A percentile compares a stretch with the other conserved stretches of the same genome.
These are phyloP conservation scores for Colletotrichum zoysiae DNA, from an alignment of 2,329 filamentous ascomycete species.

Conservation along the genomic window DNA sequence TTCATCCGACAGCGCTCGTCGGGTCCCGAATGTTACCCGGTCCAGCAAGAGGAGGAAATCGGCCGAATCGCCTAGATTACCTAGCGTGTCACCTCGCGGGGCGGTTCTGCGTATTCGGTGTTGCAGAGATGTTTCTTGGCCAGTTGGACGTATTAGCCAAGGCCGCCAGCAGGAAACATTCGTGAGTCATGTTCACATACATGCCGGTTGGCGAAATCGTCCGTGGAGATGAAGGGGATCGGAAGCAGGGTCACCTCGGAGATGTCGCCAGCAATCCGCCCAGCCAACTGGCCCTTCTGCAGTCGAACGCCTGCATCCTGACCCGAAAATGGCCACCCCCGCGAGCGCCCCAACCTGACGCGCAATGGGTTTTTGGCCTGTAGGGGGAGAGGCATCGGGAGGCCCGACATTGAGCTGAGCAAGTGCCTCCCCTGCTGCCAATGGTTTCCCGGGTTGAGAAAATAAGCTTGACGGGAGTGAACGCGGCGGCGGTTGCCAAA, in stretches of 20 bases:
- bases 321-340: slow-evolving; percentile 54
- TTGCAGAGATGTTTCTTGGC: slow-evolving; percentile 52
- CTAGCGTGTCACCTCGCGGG: slow-evolving; percentile 57
- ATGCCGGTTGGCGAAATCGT: slow-evolving; percentile 55
- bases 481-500: no score
- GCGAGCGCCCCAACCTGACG: no score
- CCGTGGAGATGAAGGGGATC: slow-evolving; percentile 57
- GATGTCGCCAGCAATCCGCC: background rate
- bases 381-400: no score
- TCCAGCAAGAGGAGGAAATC: slow-evolving; percentile 50
- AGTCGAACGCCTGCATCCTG: slow-evolving; percentile 46
- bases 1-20: slow-evolving; percentile 55
- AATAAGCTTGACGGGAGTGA: no score
- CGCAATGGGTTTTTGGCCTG: no score
- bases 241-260: slow-evolving; percentile 56
- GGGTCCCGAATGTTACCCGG: slow-evolving; percentile 50
- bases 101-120: slow-evolving; percentile 56
- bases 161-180: background rate
- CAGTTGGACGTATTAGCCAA: background rate
- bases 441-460: no score
- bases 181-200: slow-evolving; percentile 28
- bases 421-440: no score
- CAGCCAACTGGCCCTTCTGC: background rate
- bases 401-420: no score
- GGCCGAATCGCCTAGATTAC: slow-evolving; percentile 56